phyloP scores from a whole-genome alignment of 768 basidiomycete species.

The Pulveroboletus sp. region DNA sequence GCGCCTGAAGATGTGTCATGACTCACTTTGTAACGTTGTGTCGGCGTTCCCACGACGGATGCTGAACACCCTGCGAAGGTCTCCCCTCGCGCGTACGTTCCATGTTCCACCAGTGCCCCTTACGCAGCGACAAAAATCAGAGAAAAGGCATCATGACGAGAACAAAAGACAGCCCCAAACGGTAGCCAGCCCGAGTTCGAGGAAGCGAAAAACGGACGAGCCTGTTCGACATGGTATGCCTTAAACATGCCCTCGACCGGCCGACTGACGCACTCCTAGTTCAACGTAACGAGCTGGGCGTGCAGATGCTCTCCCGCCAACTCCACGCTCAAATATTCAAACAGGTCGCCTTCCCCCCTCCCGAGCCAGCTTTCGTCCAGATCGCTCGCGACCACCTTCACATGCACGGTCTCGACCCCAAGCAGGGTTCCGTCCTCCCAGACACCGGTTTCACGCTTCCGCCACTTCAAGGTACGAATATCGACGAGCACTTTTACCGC shows the following conservation, averaged over 20 bases:
- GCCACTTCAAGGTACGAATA: conserved; percentile 70
- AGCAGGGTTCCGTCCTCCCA: conserved; percentile 76
- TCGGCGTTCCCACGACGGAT: too few species aligned
- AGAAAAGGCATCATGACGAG: not conserved
- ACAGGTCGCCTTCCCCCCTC: conserved; percentile 58
- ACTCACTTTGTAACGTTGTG: too few species aligned
- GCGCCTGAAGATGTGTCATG: too few species aligned
- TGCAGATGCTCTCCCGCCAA: conserved; percentile 82
- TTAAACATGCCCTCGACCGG: not conserved
- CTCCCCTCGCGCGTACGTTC: conserved; percentile 13
- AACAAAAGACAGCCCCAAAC: not conserved
- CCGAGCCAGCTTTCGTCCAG: conserved; percentile 57
- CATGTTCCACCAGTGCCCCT: conserved; percentile 9
- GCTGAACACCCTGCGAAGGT: conserved; percentile 17
- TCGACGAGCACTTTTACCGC: conserved; percentile 86
- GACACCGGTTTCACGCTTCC: conserved; percentile 81
- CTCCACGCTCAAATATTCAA: conserved; percentile 83
- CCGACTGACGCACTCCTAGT: conserved; percentile 31
- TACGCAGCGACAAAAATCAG: conserved; percentile 14
- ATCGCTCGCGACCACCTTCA: conserved; percentile 79
- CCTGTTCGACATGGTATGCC: conserved; percentile 7
- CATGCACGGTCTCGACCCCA: conserved; percentile 77
- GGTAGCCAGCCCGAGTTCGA: not conserved
- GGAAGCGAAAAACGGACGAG: not conserved
- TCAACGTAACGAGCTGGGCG: conserved; percentile 85